Conservation (phyloP, 306 rosid species). For the Gastrolobium villosum region DNA sequence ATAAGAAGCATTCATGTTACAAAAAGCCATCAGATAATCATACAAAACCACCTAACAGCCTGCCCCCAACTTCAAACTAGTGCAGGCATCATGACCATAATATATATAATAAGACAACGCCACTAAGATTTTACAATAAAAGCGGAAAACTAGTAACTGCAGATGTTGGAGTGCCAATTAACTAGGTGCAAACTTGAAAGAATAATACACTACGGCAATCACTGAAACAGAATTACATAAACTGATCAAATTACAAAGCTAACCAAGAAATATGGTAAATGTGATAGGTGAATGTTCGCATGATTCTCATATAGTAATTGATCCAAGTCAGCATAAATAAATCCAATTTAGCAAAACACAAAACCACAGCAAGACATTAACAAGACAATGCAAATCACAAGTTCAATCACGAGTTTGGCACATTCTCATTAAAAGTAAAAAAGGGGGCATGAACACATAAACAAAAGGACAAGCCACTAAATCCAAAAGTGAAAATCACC, state of each 20-base stretch:
- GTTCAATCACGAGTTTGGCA: background rate
- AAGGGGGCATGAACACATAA: background rate
- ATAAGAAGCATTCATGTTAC: background rate
- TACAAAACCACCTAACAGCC: constrained; percentile 15
- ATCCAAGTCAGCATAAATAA: constrained; percentile 39
- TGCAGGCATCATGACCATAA: background rate
- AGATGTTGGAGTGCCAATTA: background rate
- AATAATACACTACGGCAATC: background rate
- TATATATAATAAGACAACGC: background rate
- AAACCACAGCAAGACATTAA: background rate
- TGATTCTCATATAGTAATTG: constrained; percentile 10
- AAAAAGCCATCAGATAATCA: background rate
- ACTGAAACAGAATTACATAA: background rate
- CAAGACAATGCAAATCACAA: constrained; percentile 13
- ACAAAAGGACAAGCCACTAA: background rate
- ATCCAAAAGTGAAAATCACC: constrained; percentile 48
- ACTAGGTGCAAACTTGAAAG: background rate
- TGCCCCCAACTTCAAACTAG: background rate
- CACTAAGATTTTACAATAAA: background rate
- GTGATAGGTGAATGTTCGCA: constrained; percentile 4
- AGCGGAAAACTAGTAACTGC: background rate
- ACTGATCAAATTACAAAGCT: constrained; percentile 1
- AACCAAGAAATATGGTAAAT: constrained; percentile 9
- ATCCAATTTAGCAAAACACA: constrained; percentile 25
- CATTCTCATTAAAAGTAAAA: constrained; percentile 11